Base-by-base conservation (phyloP, 202 grass and related monocot genomes). In the Bolboschoenoplectus hybrid region DNA sequence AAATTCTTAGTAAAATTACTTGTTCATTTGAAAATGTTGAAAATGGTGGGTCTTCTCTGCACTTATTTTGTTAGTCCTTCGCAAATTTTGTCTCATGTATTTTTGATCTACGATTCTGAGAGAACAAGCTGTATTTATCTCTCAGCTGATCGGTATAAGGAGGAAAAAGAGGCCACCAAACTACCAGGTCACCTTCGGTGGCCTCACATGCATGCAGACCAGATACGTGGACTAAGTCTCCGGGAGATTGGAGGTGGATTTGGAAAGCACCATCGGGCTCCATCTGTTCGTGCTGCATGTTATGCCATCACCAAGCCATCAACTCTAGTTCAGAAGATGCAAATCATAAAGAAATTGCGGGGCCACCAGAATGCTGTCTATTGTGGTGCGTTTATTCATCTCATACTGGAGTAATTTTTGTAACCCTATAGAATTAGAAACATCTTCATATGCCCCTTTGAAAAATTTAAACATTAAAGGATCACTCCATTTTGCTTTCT, bases 311-410 rank as follows among this genome's bases (percentile, higher is more conserved):
- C 96, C 20, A 98, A 94, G 90, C 96, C 96, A 85, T 90, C 91
- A 44, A 98, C 96, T 45, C 90, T 98, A 84, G 97, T 98, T 78
- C 90, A 96, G 82, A 98, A 94, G 89, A 98, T 98, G 97, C 91
- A 98, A 78, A 95, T 95, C 63, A 94, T 95, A 91, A 98, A 92
- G 83, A 95, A 89, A 90, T 81, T 94, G 85, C 90, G 96, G 56
- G 96, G 96, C 58, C 96, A 98, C 86, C 96, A 95, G 79, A 98
- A 98, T 89, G 85, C 96, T 74, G 93, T 98, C 73, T 98, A 98
- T 87, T 98, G 96, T 64, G 96, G 96, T 98, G 47, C 2, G 87
- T 94, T 83, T 81, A 81, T 51, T 40, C 91, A 82, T 78, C 73
- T 70, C 7, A 51, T 89, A 70, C 60, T 67, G 79, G 13, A 62